These are phyloP conservation scores for Wickerhamiella parazyma DNA, from an alignment of 805 yeast genomes.

Conservation along the genomic window DNA sequence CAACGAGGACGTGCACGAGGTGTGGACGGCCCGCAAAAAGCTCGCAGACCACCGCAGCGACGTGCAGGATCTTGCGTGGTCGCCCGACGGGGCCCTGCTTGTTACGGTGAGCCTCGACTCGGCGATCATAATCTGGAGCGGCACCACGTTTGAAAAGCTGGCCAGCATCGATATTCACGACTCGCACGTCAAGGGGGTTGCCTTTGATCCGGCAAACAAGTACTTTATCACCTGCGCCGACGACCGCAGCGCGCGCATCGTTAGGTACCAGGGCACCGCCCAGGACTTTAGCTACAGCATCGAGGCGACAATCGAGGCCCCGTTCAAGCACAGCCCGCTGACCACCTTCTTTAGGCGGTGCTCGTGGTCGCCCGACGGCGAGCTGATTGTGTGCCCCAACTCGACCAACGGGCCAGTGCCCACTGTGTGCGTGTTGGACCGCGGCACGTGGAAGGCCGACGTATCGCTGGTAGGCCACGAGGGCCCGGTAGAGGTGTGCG, in stretches of 20 bases:
- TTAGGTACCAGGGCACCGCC: constrained; percentile 66
- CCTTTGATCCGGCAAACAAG: constrained; percentile 96
- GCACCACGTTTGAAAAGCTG: constrained; percentile 76
- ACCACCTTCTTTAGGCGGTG: constrained; percentile 71
- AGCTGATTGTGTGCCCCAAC: constrained; percentile 53
- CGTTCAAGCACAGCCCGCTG: constrained; percentile 78
- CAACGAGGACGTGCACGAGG: constrained; percentile 57
- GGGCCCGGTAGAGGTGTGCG: constrained; percentile 52
- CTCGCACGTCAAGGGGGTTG: constrained; percentile 90
- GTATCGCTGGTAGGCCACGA: constrained; percentile 55
- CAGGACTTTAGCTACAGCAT: constrained; percentile 67
- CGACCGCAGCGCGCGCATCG: constrained; percentile 79
- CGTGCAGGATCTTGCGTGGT: constrained; percentile 96
- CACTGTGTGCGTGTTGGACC: constrained; percentile 42
- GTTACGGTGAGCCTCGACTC: constrained; percentile 93
- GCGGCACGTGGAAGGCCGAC: constrained; percentile 56
- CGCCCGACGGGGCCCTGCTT: constrained; percentile 80
- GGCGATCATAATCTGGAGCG: constrained; percentile 88
- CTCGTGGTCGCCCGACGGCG: constrained; percentile 72
- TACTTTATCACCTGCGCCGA: constrained; percentile 95
- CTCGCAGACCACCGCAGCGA: constrained; percentile 96
- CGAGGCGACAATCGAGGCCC: constrained; percentile 70
- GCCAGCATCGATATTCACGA: constrained; percentile 86
- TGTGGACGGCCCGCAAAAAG: constrained; percentile 87
- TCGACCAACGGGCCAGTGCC: constrained; percentile 56